These are phyloP conservation scores for Trametes sanguinea DNA, from an alignment of 768 basidiomycete genomes.

Conservation along the genomic window DNA sequence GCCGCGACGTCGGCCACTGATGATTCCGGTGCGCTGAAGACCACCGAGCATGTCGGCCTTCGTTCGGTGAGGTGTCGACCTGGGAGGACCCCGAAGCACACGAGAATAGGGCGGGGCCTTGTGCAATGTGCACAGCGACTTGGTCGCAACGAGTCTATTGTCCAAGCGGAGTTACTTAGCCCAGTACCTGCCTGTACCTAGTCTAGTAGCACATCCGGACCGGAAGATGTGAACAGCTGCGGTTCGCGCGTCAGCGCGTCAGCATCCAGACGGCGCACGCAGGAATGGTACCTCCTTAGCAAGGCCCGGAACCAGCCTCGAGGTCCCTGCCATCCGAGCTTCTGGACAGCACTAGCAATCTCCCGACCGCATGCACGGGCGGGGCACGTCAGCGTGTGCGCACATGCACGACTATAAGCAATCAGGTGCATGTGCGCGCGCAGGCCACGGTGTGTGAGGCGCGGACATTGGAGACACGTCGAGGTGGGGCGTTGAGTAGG, in stretches of 20 bases:
- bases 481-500: constrained; percentile 20
- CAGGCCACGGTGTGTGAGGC: not conserved
- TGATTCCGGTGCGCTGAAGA: too few relatives aligned
- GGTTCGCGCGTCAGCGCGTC: not conserved
- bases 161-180: too few relatives aligned
- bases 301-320: not conserved
- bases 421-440: not conserved
- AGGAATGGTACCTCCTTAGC: constrained; percentile 1
- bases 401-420: not conserved
- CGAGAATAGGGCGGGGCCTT: too few relatives aligned
- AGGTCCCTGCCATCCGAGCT: not conserved
- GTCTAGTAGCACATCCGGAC: not conserved
- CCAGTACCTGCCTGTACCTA: too few relatives aligned
- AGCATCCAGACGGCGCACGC: not conserved
- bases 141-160: too few relatives aligned
- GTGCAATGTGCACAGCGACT: too few relatives aligned
- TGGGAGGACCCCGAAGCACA: too few relatives aligned
- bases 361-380: not conserved
- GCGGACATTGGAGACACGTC: too few relatives aligned
- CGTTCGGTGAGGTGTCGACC: too few relatives aligned
- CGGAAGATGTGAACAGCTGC: not conserved
- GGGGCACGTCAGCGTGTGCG: not conserved
- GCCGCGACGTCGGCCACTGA: too few relatives aligned
- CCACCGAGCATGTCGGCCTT: too few relatives aligned
- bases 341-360: constrained; percentile 1